These are phyloP conservation scores for Trichosporon sp. DNA, from an alignment of 1,284 basidiomycete genomes.

Conservation along the genomic window DNA sequence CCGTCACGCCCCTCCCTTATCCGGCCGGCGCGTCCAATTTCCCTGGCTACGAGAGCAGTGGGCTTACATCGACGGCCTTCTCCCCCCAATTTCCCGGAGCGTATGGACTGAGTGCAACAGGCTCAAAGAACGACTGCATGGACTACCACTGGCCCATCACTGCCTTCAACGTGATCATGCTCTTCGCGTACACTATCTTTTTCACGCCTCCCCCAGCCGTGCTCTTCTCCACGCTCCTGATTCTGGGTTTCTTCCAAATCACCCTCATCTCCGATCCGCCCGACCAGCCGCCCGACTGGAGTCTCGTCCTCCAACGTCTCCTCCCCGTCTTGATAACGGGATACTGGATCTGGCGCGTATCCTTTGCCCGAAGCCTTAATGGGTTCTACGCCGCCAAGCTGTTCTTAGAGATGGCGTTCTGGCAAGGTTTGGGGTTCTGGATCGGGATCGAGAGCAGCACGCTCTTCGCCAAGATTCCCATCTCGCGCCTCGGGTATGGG, in stretches of 20 bases:
- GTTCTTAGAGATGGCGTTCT: slow-evolving; percentile 45
- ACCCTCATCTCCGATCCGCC: slow-evolving; percentile 42
- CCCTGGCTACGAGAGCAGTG: slow-evolving; percentile 30
- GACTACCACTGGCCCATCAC: slow-evolving; percentile 49
- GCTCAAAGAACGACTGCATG: slow-evolving; percentile 31
- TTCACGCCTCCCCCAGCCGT: slow-evolving; percentile 40
- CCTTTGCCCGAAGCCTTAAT: slow-evolving; percentile 40
- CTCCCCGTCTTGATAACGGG: slow-evolving; percentile 39
- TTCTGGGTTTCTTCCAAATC: slow-evolving; percentile 49
- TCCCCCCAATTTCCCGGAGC: slow-evolving; percentile 43
- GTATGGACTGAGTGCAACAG: slow-evolving; percentile 32
- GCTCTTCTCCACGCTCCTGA: slow-evolving; percentile 38
- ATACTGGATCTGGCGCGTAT: slow-evolving; percentile 49
- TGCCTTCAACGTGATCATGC: slow-evolving; percentile 44
- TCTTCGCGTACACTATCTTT: slow-evolving; percentile 43
- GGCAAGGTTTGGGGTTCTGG: slow-evolving; percentile 54
- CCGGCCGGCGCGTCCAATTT: slow-evolving; percentile 32
- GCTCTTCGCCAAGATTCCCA: slow-evolving; percentile 49
- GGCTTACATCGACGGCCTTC: slow-evolving; percentile 40
- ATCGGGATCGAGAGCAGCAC: slow-evolving; percentile 50
- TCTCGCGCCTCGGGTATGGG: slow-evolving; percentile 47
- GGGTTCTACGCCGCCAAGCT: slow-evolving; percentile 38
- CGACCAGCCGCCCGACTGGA: slow-evolving; percentile 44
- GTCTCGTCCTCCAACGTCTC: slow-evolving; percentile 38
- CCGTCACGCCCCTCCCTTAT: slow-evolving; percentile 37